Evolutionary conservation across 176 grass and related monocot species (phyloP), one percentile per base, ranked within the genome.

Genomic region (Carex parvula): DNA sequence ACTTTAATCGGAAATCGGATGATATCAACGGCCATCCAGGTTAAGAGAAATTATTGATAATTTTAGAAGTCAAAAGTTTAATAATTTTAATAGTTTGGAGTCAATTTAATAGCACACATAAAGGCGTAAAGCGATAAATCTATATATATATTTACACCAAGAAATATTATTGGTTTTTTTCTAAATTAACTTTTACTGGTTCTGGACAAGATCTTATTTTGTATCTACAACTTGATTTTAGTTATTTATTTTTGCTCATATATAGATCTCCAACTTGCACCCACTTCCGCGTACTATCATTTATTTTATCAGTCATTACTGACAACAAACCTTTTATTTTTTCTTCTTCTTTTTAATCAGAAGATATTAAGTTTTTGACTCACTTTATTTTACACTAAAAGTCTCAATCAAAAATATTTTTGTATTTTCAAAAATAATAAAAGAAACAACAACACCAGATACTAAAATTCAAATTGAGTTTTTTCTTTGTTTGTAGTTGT

Each of bases 201-300:
- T 39, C 1, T 69, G 32, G 30, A 46, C 69, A 46, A 72, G 6
- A 72, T 72, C 41, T 46, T 72, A 48, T 72, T 72, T 21, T 6
- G 37, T 39, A 41, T 68, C 70, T 50, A n/a, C 70, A 73, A 73
- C 1, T 50, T 73, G 70, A 73, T 73, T 50, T 73, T 73, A 53
- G 48, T 54, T 76, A 76, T 8, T 53, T 76, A 26, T 76, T 75
- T 29, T 29, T 69, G 44, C 53, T 48, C 1, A 5, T 75, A 5
- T 75, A 76, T 26, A 15, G 44, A 76, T 76, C 71, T 53, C 21
- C 70, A 52, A 52, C 20, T 75, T 75, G 44, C 20, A 75, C 20
- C 20, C 70, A 54, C 42, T 48, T 52, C 26, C 4, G 10, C 42
- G 24, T 1, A 50, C 7, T 53, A 26, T 7, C 37, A 11, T 52